These are phyloP conservation scores for Saksenaea oblongispora DNA, from an alignment of 371 early-diverging fungal species.

Conservation along the genomic window DNA sequence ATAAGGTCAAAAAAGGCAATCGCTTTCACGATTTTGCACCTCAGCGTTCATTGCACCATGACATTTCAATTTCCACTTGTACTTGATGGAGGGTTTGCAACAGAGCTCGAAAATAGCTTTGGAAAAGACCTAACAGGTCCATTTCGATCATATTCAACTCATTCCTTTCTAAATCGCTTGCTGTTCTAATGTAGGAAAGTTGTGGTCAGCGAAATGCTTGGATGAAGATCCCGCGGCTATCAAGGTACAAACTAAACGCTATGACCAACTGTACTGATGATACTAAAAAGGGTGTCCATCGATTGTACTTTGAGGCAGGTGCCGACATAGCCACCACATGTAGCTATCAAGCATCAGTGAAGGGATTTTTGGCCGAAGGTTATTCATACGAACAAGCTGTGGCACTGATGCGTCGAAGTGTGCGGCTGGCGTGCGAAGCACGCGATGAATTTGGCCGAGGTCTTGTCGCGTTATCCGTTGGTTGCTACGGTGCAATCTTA, in stretches of 20 bases:
- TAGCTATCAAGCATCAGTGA: slow-evolving; percentile 50
- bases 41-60: no score
- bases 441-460: slow-evolving; percentile 30
- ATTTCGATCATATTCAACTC: no score
- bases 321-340: slow-evolving; percentile 51
- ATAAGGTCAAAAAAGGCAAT: no score
- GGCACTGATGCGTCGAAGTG: slow-evolving; percentile 37
- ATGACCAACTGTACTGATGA: neutral
- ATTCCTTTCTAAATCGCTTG: neutral
- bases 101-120: slow-evolving; percentile 42
- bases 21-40: no score
- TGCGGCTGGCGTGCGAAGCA: slow-evolving; percentile 43
- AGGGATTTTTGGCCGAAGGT: slow-evolving; percentile 37
- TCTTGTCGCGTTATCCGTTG: slow-evolving; percentile 55
- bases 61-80: slow-evolving; percentile 35
- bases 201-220: slow-evolving; percentile 54
- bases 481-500: slow-evolving; percentile 61
- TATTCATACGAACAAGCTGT: slow-evolving; percentile 29
- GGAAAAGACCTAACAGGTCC: slow-evolving; percentile 43
- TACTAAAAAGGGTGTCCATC: slow-evolving; percentile 37
- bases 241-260: slow-evolving; percentile 21
- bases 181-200: slow-evolving; percentile 18
- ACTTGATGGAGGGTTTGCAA: slow-evolving; percentile 58
- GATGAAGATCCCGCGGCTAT: slow-evolving; percentile 48
- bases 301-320: slow-evolving; percentile 48